Base-by-base conservation (phyloP, 2,329 filamentous ascomycete genomes). In the Ascochyta fabae region DNA sequence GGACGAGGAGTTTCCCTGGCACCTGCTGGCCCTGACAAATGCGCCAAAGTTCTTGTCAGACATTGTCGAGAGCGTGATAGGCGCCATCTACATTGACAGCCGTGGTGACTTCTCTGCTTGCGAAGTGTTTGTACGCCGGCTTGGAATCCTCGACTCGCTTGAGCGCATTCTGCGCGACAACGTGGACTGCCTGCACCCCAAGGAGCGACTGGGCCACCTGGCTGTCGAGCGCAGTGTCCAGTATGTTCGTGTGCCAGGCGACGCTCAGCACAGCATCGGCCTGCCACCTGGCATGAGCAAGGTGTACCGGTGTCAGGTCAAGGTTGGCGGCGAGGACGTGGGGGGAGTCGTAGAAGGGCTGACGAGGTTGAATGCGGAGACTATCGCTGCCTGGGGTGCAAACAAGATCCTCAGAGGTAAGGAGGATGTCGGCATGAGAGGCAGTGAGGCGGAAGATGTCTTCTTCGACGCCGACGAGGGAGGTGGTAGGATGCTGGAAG, bases 21-120 rank as follows among this genome's bases (percentile, higher is more conserved):
- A 84, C 1, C 74, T 86, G 0, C 83, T 98, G 0, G 80, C 86
- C 0, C 80, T 83, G 0, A 78, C 96, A 0, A 59, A 67, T 26
- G 44, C 66, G 9, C 66, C 66, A 1, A 68, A 69, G 22, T 65
- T 64, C 23, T 48, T 69, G n/a, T 68, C 65, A 12, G 65, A 69
- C 72, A 77, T 97, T 7, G 80, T 97, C 9, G 94, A 98, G 77
- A 85, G 86, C 29, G 72, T 96, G 0, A 75, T 98, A 0, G 94
- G 91, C 0, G 93, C 92, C 0, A 82, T 97, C 0, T 97, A 90
- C 80, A 79, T 96, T 19, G 95, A 98, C 72, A 90, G 61, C 4
- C 57, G 48, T 7, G 65, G 64, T 19, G 59, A 56, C 43, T 56
- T 67, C 9, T 22, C 49, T 8, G 50, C 71, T 0, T 96, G 91